Conservation (phyloP, 2,329 filamentous ascomycete species). For the Aureobasidium mangrovei region DNA sequence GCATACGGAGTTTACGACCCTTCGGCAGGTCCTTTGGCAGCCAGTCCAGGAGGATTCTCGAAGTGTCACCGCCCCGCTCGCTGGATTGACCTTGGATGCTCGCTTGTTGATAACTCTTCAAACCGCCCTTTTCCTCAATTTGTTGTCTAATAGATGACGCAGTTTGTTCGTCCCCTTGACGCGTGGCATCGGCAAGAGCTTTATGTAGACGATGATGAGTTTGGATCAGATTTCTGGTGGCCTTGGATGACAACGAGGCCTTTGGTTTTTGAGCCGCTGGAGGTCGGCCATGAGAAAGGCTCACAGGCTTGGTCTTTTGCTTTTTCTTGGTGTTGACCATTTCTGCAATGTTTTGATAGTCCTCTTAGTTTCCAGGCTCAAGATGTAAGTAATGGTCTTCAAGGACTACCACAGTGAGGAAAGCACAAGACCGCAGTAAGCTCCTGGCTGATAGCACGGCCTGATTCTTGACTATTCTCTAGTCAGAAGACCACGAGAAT, state of each 20-base stretch:
- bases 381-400: neutral
- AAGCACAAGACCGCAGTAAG: neutral
- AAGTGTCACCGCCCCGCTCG: conserved; percentile 56
- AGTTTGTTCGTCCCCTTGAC: conserved; percentile 32
- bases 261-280: conserved; percentile 31
- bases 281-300: conserved; percentile 40
- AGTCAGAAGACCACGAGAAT: too few relatives aligned
- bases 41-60: conserved; percentile 52
- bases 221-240: conserved; percentile 50
- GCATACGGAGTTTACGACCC: conserved; percentile 47
- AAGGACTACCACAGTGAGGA: neutral
- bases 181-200: conserved; percentile 42
- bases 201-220: conserved; percentile 54
- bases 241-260: conserved; percentile 45
- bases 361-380: neutral
- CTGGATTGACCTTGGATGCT: conserved; percentile 54
- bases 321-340: conserved; percentile 16
- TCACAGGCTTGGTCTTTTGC: conserved; percentile 25
- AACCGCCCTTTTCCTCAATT: conserved; percentile 49
- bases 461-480: too few relatives aligned
- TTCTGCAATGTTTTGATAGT: neutral
- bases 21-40: conserved; percentile 27
- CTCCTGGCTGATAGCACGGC: too few relatives aligned
- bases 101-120: conserved; percentile 53
- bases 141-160: conserved; percentile 38